Base-by-base conservation (phyloP, 306 rosid genomes). In the Adenanthera pavonina region DNA sequence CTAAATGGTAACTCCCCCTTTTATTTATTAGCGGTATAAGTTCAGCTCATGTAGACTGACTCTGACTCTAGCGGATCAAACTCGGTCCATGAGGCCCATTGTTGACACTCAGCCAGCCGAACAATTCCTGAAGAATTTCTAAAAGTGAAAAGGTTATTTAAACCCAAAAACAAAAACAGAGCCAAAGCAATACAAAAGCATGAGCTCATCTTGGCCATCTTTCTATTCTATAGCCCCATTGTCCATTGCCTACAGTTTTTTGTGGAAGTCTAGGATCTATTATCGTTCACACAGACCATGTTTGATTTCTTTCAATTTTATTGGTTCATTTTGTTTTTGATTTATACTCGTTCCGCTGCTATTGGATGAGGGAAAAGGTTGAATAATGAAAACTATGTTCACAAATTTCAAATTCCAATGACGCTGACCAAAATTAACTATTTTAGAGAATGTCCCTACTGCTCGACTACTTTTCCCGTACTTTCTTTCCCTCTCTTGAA, bases 131-230 rank as follows among this genome's bases (percentile, higher is more conserved):
- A 33, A 5, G 8, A 12, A 13, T 57, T 57, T 57, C 35, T 20
- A 57, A 12, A 57, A 3, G 8, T 20, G 5, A 57, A 57, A 20
- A 20, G 3, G 15, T 9, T 57, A 20, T 8, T 2, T 56, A 4
- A 19, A 7, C 4, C 46, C 46, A 1, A 7, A 38, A 38, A 43
- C 7, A 43, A 43, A 7, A 43, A 43, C 5, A 7, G 8, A 7
- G 8, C 3, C 3, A 38, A 38, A 25, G 30, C 30, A 25, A 44
- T 20, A 69, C 74, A 25, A 20, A 46, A 48, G 76, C 76, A 72
- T 72, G 76, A 72, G 61, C 30, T 72, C 76, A 49, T 49, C 61
- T 30, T 30, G 76, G 4, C 46, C 46, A n/a, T 67, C 2, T 14
- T 40, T n/a, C 25, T 38, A 14, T 47, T 25, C 30, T 25, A 25